Base-by-base conservation (phyloP, 2,329 filamentous ascomycete species). In the Beauveria brongniartii region DNA sequence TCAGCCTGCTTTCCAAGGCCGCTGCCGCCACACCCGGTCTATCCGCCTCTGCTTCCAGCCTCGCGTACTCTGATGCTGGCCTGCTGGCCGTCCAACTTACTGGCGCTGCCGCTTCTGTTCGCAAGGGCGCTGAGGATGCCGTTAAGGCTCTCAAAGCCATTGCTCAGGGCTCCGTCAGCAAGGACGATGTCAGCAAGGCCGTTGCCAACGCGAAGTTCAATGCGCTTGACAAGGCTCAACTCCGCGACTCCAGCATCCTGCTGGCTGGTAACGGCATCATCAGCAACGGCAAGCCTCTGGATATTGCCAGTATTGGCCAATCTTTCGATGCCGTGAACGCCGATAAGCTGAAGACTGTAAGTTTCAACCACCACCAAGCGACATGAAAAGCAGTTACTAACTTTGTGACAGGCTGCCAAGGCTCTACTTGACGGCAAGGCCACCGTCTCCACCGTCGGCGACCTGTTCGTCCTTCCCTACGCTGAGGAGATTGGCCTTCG, bases 401-500 rank as follows among this genome's bases (percentile, higher is more conserved):
- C 69, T 67, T 69, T 22, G 61, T 41, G 55, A 55, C 71, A 97
- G 92, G 86, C 89, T 71, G 92, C 92, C 71, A 95, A 96, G 82
- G 81, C 87, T 72, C 83, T 97, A 68, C 81, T 97, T 66, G 89
- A 92, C 67, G 86, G 86, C 76, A 97, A 92, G 83, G 92, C 93
- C 56, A 88, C 91, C 59, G 90, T 97, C 65, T 89, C 91, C 64
- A 83, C 91, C 62, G 92, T 97, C 65, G 94, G 94, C 75, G 94
- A 99, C 74, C 83, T 99, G 69, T 89, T 91, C 76, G 83, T 88
- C 70, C 86, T 99, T 73, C 94, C 94, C 62, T 99, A 88, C 73
- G 94, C 92, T 67, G 90, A 92, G 78, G 94, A 99, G 73, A 82
- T 99, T 74, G 95, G 93, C 69, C 84, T 99, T 73, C 91, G 88